Base-by-base conservation (phyloP, 192 early-diverging fungal species). In the Phlyctochytrium planicorne region DNA sequence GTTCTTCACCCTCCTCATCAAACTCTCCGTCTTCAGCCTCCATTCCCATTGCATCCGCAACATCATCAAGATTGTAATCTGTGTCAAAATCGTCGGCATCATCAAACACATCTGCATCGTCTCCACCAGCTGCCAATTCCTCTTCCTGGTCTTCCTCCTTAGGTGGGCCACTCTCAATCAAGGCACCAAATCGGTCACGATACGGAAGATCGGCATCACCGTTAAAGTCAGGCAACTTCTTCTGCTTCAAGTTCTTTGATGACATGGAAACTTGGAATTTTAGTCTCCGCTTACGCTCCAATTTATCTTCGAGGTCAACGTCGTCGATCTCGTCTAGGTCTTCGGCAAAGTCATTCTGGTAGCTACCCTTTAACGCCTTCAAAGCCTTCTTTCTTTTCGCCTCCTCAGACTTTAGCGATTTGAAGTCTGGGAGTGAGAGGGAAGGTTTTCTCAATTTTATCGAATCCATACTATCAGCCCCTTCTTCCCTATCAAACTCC, bases 121-220 rank as follows among this genome's bases (percentile, higher is more conserved):
- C 65, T 53, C 64, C 69, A 53, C 67, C 77, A 25, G 63, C 73
- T 12, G 27, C 59, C 3, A 2, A 34, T 12, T 17, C 36, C 69
- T 55, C 67, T 56, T 52, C 59, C 34, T 57, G 30, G 35, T 59
- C 32, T 25, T 34, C 67, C 59, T 57, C 30, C 30, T 66, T 25
- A 2, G 65, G 29, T 50, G 24, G 37, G 23, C 3, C 29, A 14
- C 61, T 52, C 36, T 53, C 32, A 34, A 78, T 67, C 60, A 74
- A 53, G 53, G 52, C 52, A 24, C 74, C 74, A 32, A 40, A 34
- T 34, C 78, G 73, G 53, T 90, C 84, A 64, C 84, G 89, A 78
- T 92, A 91, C 35, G 92, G 92, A 53, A 96, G 75, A 79, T 94
- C 93, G 23, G 79, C 70, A 74, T 95, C 93, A 65, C 91, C 93